These are phyloP conservation scores for Naganishia antarctica DNA, from an alignment of 768 basidiomycete species.

Conservation along the genomic window DNA sequence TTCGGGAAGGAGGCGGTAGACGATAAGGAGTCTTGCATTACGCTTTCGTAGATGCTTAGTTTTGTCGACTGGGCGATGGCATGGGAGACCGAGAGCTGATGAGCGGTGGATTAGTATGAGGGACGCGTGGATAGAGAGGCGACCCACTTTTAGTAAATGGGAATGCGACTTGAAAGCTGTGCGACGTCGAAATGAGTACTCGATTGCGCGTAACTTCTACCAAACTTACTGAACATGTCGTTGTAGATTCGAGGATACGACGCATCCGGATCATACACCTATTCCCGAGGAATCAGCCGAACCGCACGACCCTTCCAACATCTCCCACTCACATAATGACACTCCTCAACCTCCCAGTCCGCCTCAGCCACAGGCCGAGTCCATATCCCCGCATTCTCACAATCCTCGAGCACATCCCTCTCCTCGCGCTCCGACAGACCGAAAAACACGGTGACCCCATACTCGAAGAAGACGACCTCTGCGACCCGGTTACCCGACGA, in stretches of 20 bases:
- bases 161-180: slow-evolving; percentile 86
- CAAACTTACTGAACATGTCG: slow-evolving; percentile 82
- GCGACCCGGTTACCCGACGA: slow-evolving; percentile 38
- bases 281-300: slow-evolving; percentile 1
- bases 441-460: slow-evolving; percentile 90
- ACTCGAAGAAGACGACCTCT: slow-evolving; percentile 52
- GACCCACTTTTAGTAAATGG: slow-evolving; percentile 60
- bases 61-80: slow-evolving; percentile 92
- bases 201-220: background rate
- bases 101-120: slow-evolving; percentile 12
- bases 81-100: slow-evolving; percentile 80
- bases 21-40: slow-evolving; percentile 70
- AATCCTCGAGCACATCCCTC: slow-evolving; percentile 74
- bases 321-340: slow-evolving; percentile 65
- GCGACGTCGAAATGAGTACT: background rate
- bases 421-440: slow-evolving; percentile 77
- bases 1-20: slow-evolving; percentile 77
- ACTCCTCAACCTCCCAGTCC: slow-evolving; percentile 89
- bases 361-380: slow-evolving; percentile 60
- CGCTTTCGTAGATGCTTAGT: slow-evolving; percentile 77
- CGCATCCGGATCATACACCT: slow-evolving; percentile 67
- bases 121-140: background rate
- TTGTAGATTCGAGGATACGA: slow-evolving; percentile 88
- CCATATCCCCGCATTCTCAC: slow-evolving; percentile 66
- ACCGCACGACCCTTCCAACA: no score